Percentiles rank a stretch among this genome's conserved stretches.
Conservation (phyloP, 2,329 filamentous ascomycete species). For the Aschersonia sp. region DNA sequence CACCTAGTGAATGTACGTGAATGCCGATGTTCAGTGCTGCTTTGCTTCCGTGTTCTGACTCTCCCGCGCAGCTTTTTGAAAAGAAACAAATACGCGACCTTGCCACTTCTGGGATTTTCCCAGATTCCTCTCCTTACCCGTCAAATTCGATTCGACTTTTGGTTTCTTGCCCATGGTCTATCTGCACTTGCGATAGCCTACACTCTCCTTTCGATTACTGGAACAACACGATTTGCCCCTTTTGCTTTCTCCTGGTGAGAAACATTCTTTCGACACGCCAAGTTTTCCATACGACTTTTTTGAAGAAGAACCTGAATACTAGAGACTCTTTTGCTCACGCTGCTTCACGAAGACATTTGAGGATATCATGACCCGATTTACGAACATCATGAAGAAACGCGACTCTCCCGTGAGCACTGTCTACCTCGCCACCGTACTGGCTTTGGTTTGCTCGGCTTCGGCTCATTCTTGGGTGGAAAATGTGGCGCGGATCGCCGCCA, state of each 20-base stretch:
- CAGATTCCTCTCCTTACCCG: background rate
- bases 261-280: background rate
- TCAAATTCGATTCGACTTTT: background rate
- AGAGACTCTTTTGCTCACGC: background rate
- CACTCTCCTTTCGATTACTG: background rate
- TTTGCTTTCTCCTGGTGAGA: background rate
- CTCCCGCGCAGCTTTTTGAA: background rate
- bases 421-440: constrained; percentile 11
- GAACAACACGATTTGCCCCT: background rate
- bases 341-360: background rate
- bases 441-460: constrained; percentile 14
- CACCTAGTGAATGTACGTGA: background rate
- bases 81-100: background rate
- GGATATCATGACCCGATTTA: constrained; percentile 2
- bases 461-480: constrained; percentile 79
- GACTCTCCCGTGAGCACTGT: background rate
- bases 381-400: background rate
- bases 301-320: background rate
- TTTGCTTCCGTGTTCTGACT: background rate
- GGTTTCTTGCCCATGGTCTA: background rate
- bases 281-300: background rate
- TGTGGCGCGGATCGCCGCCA: constrained; percentile 53
- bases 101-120: background rate
- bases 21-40: background rate
- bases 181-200: background rate